Evolutionary conservation across 305 asterid genomes (phyloP).

Genomic region (Fraxinus xanthoxyloides): DNA sequence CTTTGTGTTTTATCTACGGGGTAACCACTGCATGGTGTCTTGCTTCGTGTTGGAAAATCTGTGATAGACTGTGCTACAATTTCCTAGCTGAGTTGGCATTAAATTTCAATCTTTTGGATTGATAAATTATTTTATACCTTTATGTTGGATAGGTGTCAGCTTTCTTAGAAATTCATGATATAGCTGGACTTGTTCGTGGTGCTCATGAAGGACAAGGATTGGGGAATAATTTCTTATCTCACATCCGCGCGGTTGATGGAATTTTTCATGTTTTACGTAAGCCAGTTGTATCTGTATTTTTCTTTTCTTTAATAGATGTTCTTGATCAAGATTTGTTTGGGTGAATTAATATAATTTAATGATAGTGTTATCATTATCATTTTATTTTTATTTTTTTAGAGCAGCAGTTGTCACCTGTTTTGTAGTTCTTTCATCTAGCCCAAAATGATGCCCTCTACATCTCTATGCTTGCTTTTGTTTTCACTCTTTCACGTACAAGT

Average conservation of each 20-base stretch:
- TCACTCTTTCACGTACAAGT: slow-evolving; percentile 1
- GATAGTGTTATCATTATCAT: not conserved
- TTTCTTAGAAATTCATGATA: slow-evolving; percentile 93
- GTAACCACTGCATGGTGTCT: not conserved
- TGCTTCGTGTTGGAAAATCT: not conserved
- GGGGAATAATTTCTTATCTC: slow-evolving; percentile 93
- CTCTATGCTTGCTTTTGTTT: slow-evolving; percentile 31
- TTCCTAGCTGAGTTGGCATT: not conserved
- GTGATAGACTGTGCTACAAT: not conserved
- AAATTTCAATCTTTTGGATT: not conserved
- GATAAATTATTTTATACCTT: not conserved
- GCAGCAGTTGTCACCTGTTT: not conserved
- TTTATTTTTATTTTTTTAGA: not conserved
- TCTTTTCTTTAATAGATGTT: slow-evolving; percentile 5
- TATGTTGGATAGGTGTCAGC: slow-evolving; percentile 65
- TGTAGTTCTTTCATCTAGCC: not conserved
- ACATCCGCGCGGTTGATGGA: slow-evolving; percentile 99
- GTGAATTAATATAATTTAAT: not conserved
- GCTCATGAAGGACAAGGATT: slow-evolving; percentile 97
- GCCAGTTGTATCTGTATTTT: slow-evolving; percentile 20
- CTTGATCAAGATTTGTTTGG: slow-evolving; percentile 4
- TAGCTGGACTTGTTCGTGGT: slow-evolving; percentile 97
- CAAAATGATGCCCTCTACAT: slow-evolving; percentile 15
- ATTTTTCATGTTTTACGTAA: slow-evolving; percentile 94
- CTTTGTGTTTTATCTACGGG: not conserved